Conservation (phyloP, 257 asterid genomes). For the Verbena officinalis region DNA sequence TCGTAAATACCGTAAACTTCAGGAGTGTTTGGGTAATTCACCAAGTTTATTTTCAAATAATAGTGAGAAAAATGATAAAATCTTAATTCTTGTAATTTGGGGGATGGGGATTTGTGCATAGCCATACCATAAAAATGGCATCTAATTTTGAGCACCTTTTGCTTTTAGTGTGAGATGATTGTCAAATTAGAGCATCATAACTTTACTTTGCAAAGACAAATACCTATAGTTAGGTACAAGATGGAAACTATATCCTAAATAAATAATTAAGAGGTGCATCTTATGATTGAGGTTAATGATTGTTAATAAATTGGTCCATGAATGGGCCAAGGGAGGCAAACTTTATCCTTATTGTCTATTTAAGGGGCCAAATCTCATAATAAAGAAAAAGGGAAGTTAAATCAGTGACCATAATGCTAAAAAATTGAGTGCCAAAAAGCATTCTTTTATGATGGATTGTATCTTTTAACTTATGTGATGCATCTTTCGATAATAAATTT, state of each 20-base stretch:
- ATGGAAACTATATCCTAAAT: constrained; percentile 30
- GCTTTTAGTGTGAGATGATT: constrained; percentile 3
- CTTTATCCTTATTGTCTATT: constrained; percentile 33
- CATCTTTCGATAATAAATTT: constrained; percentile 21
- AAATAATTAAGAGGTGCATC: not conserved
- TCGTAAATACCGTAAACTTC: too few relatives aligned
- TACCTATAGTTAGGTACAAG: constrained; percentile 31
- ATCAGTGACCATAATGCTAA: constrained; percentile 6
- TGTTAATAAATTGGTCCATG: constrained; percentile 24
- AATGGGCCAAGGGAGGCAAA: constrained; percentile 17
- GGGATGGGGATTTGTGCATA: too few relatives aligned
- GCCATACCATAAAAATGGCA: too few relatives aligned
- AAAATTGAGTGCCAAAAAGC: constrained; percentile 19
- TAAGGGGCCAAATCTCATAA: constrained; percentile 27
- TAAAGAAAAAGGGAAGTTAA: constrained; percentile 6
- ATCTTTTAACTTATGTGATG: constrained; percentile 23
- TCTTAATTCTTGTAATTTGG: too few relatives aligned
- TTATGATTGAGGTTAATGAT: constrained; percentile 5
- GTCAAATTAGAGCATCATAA: not conserved
- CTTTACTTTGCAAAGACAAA: constrained; percentile 3
- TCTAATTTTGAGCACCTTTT: constrained; percentile 4
- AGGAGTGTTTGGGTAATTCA: too few relatives aligned
- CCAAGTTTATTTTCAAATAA: too few relatives aligned
- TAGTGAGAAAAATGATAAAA: too few relatives aligned
- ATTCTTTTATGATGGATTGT: constrained; percentile 19